Evolutionary conservation across 2,329 filamentous ascomycete genomes (phyloP).

Genomic region (Alternaria sp.): DNA sequence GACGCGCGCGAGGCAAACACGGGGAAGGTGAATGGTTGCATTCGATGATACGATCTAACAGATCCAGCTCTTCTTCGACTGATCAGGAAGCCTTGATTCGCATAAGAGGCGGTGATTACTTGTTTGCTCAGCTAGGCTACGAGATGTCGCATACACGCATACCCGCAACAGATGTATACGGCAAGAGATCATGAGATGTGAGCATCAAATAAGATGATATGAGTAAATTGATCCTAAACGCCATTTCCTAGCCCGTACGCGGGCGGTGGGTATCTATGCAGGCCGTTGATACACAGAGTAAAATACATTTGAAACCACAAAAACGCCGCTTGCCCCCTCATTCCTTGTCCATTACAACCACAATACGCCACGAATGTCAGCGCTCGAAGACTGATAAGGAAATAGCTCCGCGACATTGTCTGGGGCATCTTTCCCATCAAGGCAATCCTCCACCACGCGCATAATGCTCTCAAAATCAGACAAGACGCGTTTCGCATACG

Average conservation of each 20-base stretch:
- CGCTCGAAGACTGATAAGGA: constrained; percentile 32
- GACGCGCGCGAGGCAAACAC: no score
- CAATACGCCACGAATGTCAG: constrained; percentile 3
- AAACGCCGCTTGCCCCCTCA: background rate
- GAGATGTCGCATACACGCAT: no score
- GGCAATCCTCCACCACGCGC: constrained; percentile 8
- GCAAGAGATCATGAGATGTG: background rate
- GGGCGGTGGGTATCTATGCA: background rate
- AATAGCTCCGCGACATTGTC: constrained; percentile 25
- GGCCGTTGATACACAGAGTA: background rate
- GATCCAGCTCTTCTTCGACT: no score
- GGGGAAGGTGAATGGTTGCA: no score
- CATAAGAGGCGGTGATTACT: no score
- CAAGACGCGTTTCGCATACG: constrained; percentile 29
- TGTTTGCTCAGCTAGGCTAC: no score
- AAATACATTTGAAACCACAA: background rate
- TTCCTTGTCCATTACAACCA: background rate
- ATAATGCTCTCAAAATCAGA: constrained; percentile 28
- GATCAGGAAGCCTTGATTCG: no score
- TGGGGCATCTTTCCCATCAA: constrained; percentile 11
- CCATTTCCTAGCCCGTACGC: background rate
- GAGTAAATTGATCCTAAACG: background rate
- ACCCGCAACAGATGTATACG: no score
- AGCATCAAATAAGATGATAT: background rate
- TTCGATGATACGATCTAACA: no score